Base-by-base conservation (phyloP, 1,284 basidiomycete genomes). In the Macrocystidia cucumis region DNA sequence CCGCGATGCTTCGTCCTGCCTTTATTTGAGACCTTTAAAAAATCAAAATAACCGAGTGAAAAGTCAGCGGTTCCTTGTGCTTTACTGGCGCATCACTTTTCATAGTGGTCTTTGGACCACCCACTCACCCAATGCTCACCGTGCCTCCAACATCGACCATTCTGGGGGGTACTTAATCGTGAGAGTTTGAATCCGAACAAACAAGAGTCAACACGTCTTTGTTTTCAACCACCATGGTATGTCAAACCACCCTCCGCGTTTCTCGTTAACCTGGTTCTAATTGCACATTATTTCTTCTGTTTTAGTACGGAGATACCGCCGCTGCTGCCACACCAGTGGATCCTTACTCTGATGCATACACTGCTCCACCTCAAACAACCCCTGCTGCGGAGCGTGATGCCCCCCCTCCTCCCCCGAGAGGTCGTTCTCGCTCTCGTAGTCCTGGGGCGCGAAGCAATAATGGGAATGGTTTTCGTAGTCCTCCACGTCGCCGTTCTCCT, bases 331-430 rank as follows among this genome's bases (percentile, higher is more conserved):
- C 74, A 34, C 62, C 77, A 23, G 73, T 80, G 19, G 85, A 89
- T 60, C 85, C 86, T 9, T 89, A 89, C 57, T 75, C 81, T 27
- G 86, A 89, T 54, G 77, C 80, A 27, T 86, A 85, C 60, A 83
- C 71, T 46, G 79, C 77, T 29, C 73, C 76, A 14, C 69, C 74
- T 3, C 63, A 71, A 30, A 60, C 69, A 17, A 53, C 64, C 2
- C 45, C 62, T 1, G 57, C 68, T 12, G 62, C 66, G 36, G 63
- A 69, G 32, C 67, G 73, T 22, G 77, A 78, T 40, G 49, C 60
- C 3, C 60, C 60, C 8, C 52, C 68, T 17, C 78, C 78, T n/a
- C 81, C 82, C 16, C 47, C 73, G 21, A 66, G 79, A 41, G 78
- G 78, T 32, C 78, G 84, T 37, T 80, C 78, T 43, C 80, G 82